Evolutionary conservation across 495 filamentous ascomycete genomes (phyloP), one percentile per base, ranked within the genome.

Genomic region (Baudoinia panamericana): DNA sequence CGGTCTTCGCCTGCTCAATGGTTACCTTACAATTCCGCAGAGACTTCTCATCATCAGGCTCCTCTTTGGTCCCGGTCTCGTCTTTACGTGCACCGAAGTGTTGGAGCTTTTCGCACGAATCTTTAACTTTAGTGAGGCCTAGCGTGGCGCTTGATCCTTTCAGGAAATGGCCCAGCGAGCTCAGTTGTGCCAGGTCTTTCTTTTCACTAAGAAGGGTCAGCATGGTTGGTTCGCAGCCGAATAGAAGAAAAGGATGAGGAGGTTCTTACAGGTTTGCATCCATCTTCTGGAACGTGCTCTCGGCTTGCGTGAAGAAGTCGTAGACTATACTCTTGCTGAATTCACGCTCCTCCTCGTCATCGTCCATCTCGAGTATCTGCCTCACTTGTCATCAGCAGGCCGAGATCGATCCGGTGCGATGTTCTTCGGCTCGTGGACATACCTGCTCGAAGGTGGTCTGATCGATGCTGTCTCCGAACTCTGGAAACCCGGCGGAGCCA

Each of bases 91-190:
- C 75, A 31, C 92, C 90, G 53, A 75, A 92, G 56, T 95, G 79
- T 59, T 97, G 90, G 51, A 97, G 93, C 68, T 92, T 82, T 61
- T 95, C 88, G 59, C 90, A 97, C 39, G 71, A 75, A 51, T 95
- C 86, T 58, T 84, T 84, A 55, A 97, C 81, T 63, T 93, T 92
- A 51, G 67, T 82, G 27, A 97, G 72, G 17, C 90, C 90, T 36
- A 97, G 75, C 5, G 92, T 96, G 15, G 90, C 90, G 8, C 88
- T 94, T n/a, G 88, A 95, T 27, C 90, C 90, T 62, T 97, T 97
- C 39, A 97, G 67, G 65, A 94, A 97, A 63, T 97, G 90, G 18
- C 90, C 90, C 19, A 93, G 75, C 12, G 66, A 67, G 13, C 87
- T 94, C 12, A 97, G 76, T 40, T 75, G 63, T 3, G 58, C 58